A percentile compares a stretch with the other conserved stretches of the same genome.
phyloP scores from a whole-genome alignment of 1,284 basidiomycete genomes.

The Ceratobasidium sp. region DNA sequence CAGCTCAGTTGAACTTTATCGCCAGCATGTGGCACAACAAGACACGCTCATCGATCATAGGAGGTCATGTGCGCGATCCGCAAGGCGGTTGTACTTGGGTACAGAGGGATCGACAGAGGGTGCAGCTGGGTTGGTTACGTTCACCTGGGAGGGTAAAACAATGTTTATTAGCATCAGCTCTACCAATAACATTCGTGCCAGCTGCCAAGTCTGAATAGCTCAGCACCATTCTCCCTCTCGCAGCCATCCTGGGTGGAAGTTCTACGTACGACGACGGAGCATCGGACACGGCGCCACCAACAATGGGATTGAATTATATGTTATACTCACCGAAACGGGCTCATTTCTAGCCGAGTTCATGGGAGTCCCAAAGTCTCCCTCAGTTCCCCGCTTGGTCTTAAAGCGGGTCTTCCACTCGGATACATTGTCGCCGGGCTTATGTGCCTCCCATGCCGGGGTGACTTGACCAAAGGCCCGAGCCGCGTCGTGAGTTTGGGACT shows the following conservation, averaged over 20 bases:
- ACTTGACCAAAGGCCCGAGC: conserved; percentile 40
- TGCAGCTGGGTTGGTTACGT: not conserved
- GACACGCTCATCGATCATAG: conserved; percentile 14
- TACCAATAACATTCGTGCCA: not conserved
- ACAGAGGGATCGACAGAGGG: not conserved
- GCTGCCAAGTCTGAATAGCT: not conserved
- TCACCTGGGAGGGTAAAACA: not conserved
- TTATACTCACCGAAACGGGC: conserved; percentile 24
- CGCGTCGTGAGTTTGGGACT: conserved; percentile 37
- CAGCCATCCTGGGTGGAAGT: conserved; percentile 34
- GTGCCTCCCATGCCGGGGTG: conserved; percentile 42
- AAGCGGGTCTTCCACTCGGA: conserved; percentile 44
- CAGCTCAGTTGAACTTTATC: conserved; percentile 8
- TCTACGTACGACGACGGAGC: conserved; percentile 26
- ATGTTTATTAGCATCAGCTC: conserved; percentile 14
- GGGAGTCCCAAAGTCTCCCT: conserved; percentile 34
- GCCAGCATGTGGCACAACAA: not conserved
- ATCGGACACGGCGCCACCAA: conserved; percentile 18
- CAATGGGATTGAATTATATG: not conserved
- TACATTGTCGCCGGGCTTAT: conserved; percentile 41
- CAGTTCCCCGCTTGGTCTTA: conserved; percentile 37
- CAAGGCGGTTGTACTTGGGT: conserved; percentile 13
- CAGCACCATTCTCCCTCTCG: conserved; percentile 39
- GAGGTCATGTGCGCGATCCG: conserved; percentile 36
- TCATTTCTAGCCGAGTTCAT: conserved; percentile 16